Percentiles rank a stretch among this genome's conserved stretches.
Conservation (phyloP, 768 basidiomycete genomes). For the Leccinum rimulosum region DNA sequence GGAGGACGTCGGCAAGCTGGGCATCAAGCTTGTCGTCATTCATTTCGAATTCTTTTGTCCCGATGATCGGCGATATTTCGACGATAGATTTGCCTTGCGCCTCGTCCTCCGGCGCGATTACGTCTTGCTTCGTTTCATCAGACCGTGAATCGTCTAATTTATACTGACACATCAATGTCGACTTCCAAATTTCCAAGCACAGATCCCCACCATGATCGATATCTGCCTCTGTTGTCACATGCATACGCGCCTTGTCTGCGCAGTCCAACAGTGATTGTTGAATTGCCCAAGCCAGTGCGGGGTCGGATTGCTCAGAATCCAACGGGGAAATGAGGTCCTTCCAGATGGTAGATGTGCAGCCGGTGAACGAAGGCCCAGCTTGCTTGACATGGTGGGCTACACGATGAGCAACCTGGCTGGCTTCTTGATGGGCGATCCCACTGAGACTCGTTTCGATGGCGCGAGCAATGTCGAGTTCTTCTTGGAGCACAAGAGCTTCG, state of each 20-base stretch:
- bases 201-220: constrained; percentile 11
- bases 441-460: constrained; percentile 48
- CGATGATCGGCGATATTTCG: constrained; percentile 50
- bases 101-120: neutral
- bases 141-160: constrained; percentile 4
- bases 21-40: constrained; percentile 50
- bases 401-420: constrained; percentile 2
- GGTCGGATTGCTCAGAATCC: constrained; percentile 11
- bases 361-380: constrained; percentile 4
- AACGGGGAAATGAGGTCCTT: constrained; percentile 8
- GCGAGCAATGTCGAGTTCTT: constrained; percentile 42
- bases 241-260: constrained; percentile 7
- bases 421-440: constrained; percentile 17
- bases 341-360: constrained; percentile 3
- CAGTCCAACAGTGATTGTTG: constrained; percentile 25
- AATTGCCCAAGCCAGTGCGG: constrained; percentile 30
- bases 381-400: constrained; percentile 8
- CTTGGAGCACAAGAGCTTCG: constrained; percentile 26
- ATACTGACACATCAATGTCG: constrained; percentile 2
- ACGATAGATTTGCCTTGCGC: neutral
- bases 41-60: constrained; percentile 57
- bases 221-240: neutral
- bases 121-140: neutral
- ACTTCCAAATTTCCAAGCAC: neutral
- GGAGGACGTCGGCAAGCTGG: constrained; percentile 52